Percentiles rank a stretch among this genome's conserved stretches.
Conservation (phyloP, 208 protist genomes). For the Porcisia hertigi region DNA sequence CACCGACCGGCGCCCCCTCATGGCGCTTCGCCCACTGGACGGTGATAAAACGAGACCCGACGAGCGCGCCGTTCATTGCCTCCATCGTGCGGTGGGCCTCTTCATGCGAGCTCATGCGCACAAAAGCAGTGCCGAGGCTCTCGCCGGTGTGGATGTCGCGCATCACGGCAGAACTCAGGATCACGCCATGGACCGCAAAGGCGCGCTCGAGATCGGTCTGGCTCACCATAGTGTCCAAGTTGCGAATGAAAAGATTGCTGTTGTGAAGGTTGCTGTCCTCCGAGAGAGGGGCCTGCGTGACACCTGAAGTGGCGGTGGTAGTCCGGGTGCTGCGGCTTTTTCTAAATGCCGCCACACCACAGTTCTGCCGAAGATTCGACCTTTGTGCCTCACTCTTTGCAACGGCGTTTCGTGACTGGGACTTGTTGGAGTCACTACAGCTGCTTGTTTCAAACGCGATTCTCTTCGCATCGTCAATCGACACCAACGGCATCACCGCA, state of each 20-base stretch:
- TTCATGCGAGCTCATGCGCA: constrained; percentile 50
- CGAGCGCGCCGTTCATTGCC: constrained; percentile 13
- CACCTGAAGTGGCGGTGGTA: background rate
- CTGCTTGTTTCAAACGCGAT: background rate
- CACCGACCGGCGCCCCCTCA: constrained; percentile 63
- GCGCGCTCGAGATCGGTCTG: constrained; percentile 41
- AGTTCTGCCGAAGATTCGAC: background rate
- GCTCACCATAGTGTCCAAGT: constrained; percentile 34
- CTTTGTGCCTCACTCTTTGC: too few relatives aligned
- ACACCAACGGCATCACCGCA: background rate
- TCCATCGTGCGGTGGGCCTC: constrained; percentile 39
- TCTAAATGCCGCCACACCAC: background rate
- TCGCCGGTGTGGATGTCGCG: constrained; percentile 69
- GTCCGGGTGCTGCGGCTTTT: constrained; percentile 3
- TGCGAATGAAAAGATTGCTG: constrained; percentile 67
- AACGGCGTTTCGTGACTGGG: background rate
- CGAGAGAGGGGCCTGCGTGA: background rate
- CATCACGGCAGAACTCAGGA: constrained; percentile 62
- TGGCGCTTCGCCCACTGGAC: constrained; percentile 79
- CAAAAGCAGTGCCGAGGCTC: constrained; percentile 70
- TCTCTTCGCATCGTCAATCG: background rate
- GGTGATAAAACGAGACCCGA: constrained; percentile 32
- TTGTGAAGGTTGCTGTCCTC: constrained; percentile 27
- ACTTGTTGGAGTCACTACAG: constrained; percentile 10
- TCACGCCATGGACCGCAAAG: constrained; percentile 51